Percentiles rank a stretch among this genome's conserved stretches.
These are phyloP conservation scores for Homolaphlyctis polyrhiza DNA, from an alignment of 371 early-diverging fungal genomes.

Conservation along the genomic window DNA sequence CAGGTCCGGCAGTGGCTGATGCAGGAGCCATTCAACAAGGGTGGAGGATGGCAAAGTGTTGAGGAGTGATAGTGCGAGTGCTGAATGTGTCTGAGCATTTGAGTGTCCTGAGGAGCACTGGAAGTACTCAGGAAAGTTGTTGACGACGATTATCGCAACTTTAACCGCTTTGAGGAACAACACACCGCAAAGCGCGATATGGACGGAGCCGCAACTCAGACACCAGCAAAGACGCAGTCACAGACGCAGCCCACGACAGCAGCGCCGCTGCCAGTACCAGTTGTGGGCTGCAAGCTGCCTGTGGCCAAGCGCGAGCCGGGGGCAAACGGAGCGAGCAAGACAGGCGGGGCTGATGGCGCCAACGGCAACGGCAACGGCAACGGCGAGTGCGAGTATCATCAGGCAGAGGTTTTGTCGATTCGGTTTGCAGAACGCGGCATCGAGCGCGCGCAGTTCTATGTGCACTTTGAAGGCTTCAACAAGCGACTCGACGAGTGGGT, in stretches of 20 bases:
- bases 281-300: slow-evolving; percentile 69
- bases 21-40: no score
- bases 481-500: slow-evolving; percentile 99
- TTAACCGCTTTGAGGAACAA: no score
- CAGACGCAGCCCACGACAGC: neutral
- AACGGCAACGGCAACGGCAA: neutral
- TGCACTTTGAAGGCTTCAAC: slow-evolving; percentile 98
- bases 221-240: neutral
- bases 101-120: no score
- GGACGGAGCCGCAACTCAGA: no score
- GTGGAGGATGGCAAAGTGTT: no score
- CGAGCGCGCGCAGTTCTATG: slow-evolving; percentile 79
- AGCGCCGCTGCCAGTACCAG: neutral
- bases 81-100: no score
- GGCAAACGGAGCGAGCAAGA: slow-evolving; percentile 12
- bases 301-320: slow-evolving; percentile 57
- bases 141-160: no score
- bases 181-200: no score
- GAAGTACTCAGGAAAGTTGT: no score
- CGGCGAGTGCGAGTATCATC: slow-evolving; percentile 60
- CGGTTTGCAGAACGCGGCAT: slow-evolving; percentile 38
- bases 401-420: slow-evolving; percentile 91
- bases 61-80: no score
- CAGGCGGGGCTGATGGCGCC: slow-evolving; percentile 1
- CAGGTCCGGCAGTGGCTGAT: neutral